Evolutionary conservation across 306 rosid species (phyloP), one percentile per base, ranked within the genome.

Genomic region (Castanea mollissima): DNA sequence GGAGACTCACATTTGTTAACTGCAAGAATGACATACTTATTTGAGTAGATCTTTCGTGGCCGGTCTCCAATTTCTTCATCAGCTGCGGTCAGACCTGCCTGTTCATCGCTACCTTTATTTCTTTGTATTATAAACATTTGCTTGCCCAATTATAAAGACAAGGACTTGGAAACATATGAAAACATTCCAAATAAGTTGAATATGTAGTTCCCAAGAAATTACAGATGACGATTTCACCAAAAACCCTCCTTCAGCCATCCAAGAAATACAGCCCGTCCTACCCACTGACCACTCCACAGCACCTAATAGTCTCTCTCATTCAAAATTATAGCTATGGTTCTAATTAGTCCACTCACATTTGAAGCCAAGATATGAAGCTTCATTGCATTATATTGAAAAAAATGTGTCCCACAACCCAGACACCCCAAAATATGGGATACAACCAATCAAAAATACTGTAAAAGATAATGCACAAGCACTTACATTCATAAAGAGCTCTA

Each of bases 1-100:
- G 97, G 97, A 81, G 99, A 95, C 81, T 95, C 99, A 74, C 99
- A 95, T 83, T 95, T 95, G 87, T 95, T 95, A 82, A 95, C 98
- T 57, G 97, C 94, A 76, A 95, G 99, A 84, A 95, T 84, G 78
- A 89, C 79, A 79, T 21, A 77, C 87, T 92, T 92, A 74, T 91
- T 81, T 52, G 96, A 91, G 96, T 86, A 95, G 92, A 90, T 85
- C 82, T 80, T 91, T 46, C 97, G 92, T 49, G 91, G 86, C 99
- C 99, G 92, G 80, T 86, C 91, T 32, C 92, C 88, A 86, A 91
- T 95, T 82, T 95, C 99, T 84, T 85, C 97, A 80, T 95, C 99
- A 25, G 97, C 97, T 73, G 99, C 99, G 25, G 91, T 87, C 84
- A 88, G 86, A 83, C 99, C 98, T 68, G 94, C 96, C 99, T 95